These are phyloP conservation scores for Alternaria sp. DNA, from an alignment of 2,329 filamentous ascomycete species.

Conservation along the genomic window DNA sequence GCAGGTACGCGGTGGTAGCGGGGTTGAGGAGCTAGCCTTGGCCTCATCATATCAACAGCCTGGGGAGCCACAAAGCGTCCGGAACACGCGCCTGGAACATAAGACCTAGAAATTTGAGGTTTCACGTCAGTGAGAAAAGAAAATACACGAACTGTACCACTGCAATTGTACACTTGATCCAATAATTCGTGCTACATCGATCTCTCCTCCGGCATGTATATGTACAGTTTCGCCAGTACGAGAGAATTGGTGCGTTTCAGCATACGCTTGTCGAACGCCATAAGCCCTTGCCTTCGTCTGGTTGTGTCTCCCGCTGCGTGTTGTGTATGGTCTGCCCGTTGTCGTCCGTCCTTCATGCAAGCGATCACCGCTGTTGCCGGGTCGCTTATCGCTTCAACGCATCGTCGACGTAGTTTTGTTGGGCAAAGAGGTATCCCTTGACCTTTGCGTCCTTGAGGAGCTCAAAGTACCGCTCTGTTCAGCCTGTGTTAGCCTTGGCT, in stretches of 20 bases:
- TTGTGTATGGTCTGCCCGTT: not conserved
- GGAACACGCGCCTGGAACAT: not conserved
- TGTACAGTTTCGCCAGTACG: slow-evolving; percentile 36
- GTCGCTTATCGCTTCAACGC: slow-evolving; percentile 22
- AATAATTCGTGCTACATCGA: slow-evolving; percentile 8
- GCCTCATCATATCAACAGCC: slow-evolving; percentile 20
- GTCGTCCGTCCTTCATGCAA: not conserved
- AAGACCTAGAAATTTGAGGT: not conserved
- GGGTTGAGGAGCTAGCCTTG: slow-evolving; percentile 28
- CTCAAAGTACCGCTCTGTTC: slow-evolving; percentile 77
- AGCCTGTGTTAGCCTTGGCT: slow-evolving; percentile 28
- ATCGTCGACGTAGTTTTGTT: slow-evolving; percentile 72
- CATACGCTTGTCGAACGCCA: slow-evolving; percentile 7
- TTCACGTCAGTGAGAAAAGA: slow-evolving; percentile 2
- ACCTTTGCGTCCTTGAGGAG: slow-evolving; percentile 78
- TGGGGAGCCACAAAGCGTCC: not conserved
- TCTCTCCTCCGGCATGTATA: slow-evolving; percentile 32
- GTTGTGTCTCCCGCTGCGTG: not conserved
- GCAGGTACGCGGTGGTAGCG: slow-evolving; percentile 36
- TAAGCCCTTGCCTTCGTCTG: slow-evolving; percentile 15
- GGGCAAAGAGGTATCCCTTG: slow-evolving; percentile 79
- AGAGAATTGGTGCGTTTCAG: slow-evolving; percentile 18
- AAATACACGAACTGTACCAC: slow-evolving; percentile 5
- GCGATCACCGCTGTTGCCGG: not conserved
- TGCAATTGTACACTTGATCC: slow-evolving; percentile 9